These are phyloP conservation scores for Euphrasia arctica DNA, from an alignment of 305 asterid species.

Conservation along the genomic window DNA sequence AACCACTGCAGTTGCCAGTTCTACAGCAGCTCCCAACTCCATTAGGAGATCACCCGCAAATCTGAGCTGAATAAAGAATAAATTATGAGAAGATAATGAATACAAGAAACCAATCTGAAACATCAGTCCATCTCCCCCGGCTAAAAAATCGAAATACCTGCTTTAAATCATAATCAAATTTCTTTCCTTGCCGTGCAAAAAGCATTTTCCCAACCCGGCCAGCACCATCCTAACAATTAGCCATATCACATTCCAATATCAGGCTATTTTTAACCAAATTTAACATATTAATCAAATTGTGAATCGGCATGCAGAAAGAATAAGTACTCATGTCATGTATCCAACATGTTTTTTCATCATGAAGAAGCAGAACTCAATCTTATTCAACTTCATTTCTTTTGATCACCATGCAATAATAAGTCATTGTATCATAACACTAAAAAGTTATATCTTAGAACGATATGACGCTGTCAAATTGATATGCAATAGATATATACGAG, in stretches of 20 bases:
- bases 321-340: not conserved
- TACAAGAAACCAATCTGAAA: not conserved
- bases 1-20: slow-evolving; percentile 79
- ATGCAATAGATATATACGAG: not conserved
- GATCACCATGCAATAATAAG: not conserved
- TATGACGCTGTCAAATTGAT: not conserved
- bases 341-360: not conserved
- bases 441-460: not conserved
- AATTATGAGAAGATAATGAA: slow-evolving; percentile 18
- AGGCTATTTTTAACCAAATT: slow-evolving; percentile 17
- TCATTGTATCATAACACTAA: not conserved
- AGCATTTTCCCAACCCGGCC: slow-evolving; percentile 98
- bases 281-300: not conserved
- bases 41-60: slow-evolving; percentile 91
- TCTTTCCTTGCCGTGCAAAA: slow-evolving; percentile 77
- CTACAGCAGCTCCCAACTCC: slow-evolving; percentile 97
- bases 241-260: slow-evolving; percentile 13
- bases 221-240: slow-evolving; percentile 75
- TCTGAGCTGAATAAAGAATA: slow-evolving; percentile 61
- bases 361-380: not conserved
- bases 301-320: slow-evolving; percentile 11
- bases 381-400: not conserved
- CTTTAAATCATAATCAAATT: slow-evolving; percentile 82
- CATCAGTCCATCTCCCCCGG: slow-evolving; percentile 8
- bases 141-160: slow-evolving; percentile 52